phyloP scores from a whole-genome alignment of 2,329 filamentous ascomycete genomes.

The Claviceps fusiformis region DNA sequence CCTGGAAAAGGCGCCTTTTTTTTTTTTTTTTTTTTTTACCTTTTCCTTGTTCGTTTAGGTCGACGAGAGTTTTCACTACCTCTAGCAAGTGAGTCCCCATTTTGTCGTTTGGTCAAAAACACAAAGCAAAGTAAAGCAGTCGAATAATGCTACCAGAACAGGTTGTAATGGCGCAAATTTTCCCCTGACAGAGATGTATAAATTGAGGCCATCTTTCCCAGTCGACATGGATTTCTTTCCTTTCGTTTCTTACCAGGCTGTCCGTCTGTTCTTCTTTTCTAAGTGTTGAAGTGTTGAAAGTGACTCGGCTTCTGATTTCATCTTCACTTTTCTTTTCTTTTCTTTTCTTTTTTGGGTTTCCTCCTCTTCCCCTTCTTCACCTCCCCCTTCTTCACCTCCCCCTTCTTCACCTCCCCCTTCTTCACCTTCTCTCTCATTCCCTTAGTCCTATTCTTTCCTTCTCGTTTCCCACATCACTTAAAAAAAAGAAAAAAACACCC shows the following conservation, averaged over 20 bases:
- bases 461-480: neutral
- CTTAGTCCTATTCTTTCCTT: neutral
- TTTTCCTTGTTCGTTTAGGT: neutral
- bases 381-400: neutral
- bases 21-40: too few species aligned
- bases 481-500: neutral
- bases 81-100: neutral
- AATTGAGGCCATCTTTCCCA: neutral
- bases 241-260: neutral
- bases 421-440: neutral
- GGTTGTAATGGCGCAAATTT: neutral
- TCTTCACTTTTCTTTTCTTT: neutral
- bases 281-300: neutral
- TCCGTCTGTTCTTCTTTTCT: neutral
- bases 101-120: neutral
- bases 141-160: neutral
- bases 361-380: neutral
- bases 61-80: neutral
- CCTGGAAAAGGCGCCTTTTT: neutral
- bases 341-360: too few species aligned
- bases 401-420: neutral
- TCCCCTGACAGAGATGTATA: neutral
- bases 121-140: neutral
- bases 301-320: neutral
- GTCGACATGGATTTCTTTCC: neutral